phyloP scores from a whole-genome alignment of 2,329 filamentous ascomycete species.

The Cordyceps javanica region DNA sequence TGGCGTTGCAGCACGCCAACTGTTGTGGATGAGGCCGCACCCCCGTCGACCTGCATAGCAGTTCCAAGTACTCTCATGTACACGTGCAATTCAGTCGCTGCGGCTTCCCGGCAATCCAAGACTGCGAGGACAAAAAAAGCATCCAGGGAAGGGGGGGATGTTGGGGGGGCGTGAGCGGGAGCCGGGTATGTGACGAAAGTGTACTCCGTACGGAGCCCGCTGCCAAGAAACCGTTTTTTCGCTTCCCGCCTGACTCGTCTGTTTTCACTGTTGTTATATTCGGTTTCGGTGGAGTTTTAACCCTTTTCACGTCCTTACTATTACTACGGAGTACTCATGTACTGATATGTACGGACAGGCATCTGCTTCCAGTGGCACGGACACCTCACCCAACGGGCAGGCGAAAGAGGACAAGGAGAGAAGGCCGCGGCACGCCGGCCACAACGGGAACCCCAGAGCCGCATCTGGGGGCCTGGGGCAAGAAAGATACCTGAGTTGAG shows the following conservation, averaged over 20 bases:
- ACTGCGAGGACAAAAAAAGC: not conserved
- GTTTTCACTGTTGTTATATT: not conserved
- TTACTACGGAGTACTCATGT: not conserved
- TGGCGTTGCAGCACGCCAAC: not conserved
- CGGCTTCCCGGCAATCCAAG: not conserved
- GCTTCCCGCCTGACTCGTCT: not conserved
- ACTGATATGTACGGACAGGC: too few relatives aligned
- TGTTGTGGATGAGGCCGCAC: not conserved
- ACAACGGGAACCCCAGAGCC: not conserved
- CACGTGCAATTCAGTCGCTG: not conserved
- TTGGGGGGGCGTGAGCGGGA: not conserved
- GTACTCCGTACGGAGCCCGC: not conserved
- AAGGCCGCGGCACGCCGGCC: not conserved
- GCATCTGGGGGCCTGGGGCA: not conserved
- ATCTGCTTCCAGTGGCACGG: too few relatives aligned
- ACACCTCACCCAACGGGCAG: too few relatives aligned
- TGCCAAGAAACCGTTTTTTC: conserved; percentile 4
- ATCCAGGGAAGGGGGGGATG: not conserved
- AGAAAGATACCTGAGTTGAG: too few relatives aligned
- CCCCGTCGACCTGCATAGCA: not conserved
- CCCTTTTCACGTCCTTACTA: not conserved
- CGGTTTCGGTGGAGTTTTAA: not conserved
- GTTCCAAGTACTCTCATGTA: not conserved
- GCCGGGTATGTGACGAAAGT: not conserved
- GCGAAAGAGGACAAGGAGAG: too few relatives aligned